A percentile compares a stretch with the other conserved stretches of the same genome.
Evolutionary conservation across 2,329 filamentous ascomycete species (phyloP).

Genomic region (Cytospora leucostoma): DNA sequence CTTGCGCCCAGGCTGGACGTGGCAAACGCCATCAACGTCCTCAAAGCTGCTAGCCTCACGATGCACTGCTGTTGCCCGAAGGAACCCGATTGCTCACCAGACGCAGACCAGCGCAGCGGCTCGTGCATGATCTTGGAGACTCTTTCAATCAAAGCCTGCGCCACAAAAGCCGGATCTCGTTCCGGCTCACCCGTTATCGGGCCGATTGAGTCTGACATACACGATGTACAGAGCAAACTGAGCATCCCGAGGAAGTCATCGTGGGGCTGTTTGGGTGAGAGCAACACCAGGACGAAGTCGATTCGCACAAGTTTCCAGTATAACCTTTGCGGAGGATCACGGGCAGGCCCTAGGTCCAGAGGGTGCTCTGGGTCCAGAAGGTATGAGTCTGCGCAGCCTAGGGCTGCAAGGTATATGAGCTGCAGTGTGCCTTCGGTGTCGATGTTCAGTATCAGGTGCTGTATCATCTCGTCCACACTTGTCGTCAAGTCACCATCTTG

Average conservation of each 20-base stretch:
- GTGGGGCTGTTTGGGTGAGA: slow-evolving; percentile 66
- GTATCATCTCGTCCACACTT: slow-evolving; percentile 44
- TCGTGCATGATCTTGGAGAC: slow-evolving; percentile 65
- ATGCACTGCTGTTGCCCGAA: slow-evolving; percentile 43
- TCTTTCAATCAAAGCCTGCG: slow-evolving; percentile 57
- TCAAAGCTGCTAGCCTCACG: slow-evolving; percentile 50
- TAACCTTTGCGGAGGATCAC: slow-evolving; percentile 38
- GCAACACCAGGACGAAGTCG: slow-evolving; percentile 66
- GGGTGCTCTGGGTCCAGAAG: slow-evolving; percentile 22
- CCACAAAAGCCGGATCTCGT: slow-evolving; percentile 46
- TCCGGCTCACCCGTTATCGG: slow-evolving; percentile 53
- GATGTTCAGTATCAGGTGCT: slow-evolving; percentile 55
- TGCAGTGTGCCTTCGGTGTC: slow-evolving; percentile 65
- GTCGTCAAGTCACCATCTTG: slow-evolving; percentile 50
- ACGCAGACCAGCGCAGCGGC: slow-evolving; percentile 47
- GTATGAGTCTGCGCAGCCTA: slow-evolving; percentile 49
- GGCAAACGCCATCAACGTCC: slow-evolving; percentile 61
- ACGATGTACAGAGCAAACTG: slow-evolving; percentile 66
- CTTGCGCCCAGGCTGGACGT: slow-evolving; percentile 62
- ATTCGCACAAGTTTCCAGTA: slow-evolving; percentile 72
- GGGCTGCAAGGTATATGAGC: slow-evolving; percentile 64
- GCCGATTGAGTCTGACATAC: slow-evolving; percentile 64
- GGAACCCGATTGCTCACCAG: slow-evolving; percentile 29
- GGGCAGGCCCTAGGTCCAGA: slow-evolving; percentile 27
- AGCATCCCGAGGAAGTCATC: slow-evolving; percentile 66